These are phyloP conservation scores for Cladosporium sp. DNA, from an alignment of 2,329 filamentous ascomycete species.

Conservation along the genomic window DNA sequence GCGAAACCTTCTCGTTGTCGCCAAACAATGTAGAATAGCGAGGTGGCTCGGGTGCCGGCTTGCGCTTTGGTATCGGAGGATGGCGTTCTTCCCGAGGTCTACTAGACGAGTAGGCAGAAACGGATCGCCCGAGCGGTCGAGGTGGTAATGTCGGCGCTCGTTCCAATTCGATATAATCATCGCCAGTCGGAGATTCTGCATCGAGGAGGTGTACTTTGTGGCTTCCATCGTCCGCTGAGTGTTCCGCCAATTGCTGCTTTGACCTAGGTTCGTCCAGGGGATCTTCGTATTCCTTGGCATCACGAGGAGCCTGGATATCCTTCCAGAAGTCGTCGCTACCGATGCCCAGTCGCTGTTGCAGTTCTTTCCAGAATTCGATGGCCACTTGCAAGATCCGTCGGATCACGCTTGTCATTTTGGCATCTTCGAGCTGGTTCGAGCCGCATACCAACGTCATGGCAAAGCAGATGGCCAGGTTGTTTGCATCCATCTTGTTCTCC, in stretches of 20 bases:
- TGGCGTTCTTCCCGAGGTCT: slow-evolving; percentile 12
- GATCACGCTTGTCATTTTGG: slow-evolving; percentile 48
- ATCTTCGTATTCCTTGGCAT: slow-evolving; percentile 43
- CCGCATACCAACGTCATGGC: slow-evolving; percentile 47
- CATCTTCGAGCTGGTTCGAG: slow-evolving; percentile 49
- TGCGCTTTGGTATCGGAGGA: slow-evolving; percentile 24
- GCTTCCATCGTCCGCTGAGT: slow-evolving; percentile 23
- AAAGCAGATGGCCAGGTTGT: slow-evolving; percentile 50
- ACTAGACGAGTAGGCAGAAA: slow-evolving; percentile 1
- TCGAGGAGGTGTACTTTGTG: slow-evolving; percentile 41
- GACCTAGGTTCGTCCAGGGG: slow-evolving; percentile 32
- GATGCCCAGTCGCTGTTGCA: slow-evolving; percentile 38
- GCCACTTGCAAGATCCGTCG: slow-evolving; percentile 44
- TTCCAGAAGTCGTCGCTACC: slow-evolving; percentile 31
- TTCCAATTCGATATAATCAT: slow-evolving; percentile 9
- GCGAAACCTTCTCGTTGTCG: slow-evolving; percentile 18
- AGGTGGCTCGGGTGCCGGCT: slow-evolving; percentile 39
- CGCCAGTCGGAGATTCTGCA: slow-evolving; percentile 30
- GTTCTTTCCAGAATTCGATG: slow-evolving; percentile 40
- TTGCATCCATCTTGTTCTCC: slow-evolving; percentile 50
- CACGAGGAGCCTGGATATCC: slow-evolving; percentile 36
- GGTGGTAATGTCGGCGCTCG: slow-evolving; percentile 34
- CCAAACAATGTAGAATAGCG: slow-evolving; percentile 40
- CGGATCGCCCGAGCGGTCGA: slow-evolving; percentile 19
- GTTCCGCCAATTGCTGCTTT: slow-evolving; percentile 11